These are phyloP conservation scores for Osmanthus fragrans DNA, from an alignment of 257 asterid species.

Conservation along the genomic window DNA sequence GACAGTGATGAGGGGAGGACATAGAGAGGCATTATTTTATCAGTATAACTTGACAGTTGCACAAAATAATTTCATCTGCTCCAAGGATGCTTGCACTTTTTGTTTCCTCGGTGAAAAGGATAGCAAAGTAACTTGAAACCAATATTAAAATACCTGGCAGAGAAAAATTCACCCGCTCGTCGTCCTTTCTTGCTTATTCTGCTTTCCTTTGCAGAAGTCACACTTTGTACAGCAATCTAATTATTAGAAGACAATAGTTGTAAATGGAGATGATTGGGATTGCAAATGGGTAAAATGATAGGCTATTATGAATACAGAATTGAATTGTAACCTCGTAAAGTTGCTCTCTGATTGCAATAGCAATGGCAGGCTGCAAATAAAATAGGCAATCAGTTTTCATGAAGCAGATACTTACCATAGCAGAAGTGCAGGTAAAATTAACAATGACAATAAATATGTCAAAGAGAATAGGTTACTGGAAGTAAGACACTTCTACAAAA, in stretches of 20 bases:
- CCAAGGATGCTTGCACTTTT: not conserved
- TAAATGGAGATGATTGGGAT: slow-evolving; percentile 3
- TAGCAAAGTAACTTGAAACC: slow-evolving; percentile 4
- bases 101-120: not conserved
- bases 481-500: not conserved
- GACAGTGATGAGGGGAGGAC: slow-evolving; percentile 29
- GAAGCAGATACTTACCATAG: not conserved
- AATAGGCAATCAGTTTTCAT: slow-evolving; percentile 23
- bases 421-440: not conserved
- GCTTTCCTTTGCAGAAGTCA: slow-evolving; percentile 89
- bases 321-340: slow-evolving; percentile 74
- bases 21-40: slow-evolving; percentile 13
- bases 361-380: slow-evolving; percentile 83
- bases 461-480: not conserved
- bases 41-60: slow-evolving; percentile 8
- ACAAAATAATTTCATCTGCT: slow-evolving; percentile 3
- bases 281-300: not conserved
- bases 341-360: slow-evolving; percentile 91
- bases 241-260: slow-evolving; percentile 24
- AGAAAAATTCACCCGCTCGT: slow-evolving; percentile 63
- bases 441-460: not conserved
- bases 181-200: slow-evolving; percentile 82
- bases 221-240: slow-evolving; percentile 86
- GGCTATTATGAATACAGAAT: slow-evolving; percentile 18
- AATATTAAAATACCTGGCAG: slow-evolving; percentile 54